Percentiles rank a stretch among this genome's conserved stretches.
These are phyloP conservation scores for Stereocaulon alpinum DNA, from an alignment of 495 filamentous ascomycete genomes.

Conservation along the genomic window DNA sequence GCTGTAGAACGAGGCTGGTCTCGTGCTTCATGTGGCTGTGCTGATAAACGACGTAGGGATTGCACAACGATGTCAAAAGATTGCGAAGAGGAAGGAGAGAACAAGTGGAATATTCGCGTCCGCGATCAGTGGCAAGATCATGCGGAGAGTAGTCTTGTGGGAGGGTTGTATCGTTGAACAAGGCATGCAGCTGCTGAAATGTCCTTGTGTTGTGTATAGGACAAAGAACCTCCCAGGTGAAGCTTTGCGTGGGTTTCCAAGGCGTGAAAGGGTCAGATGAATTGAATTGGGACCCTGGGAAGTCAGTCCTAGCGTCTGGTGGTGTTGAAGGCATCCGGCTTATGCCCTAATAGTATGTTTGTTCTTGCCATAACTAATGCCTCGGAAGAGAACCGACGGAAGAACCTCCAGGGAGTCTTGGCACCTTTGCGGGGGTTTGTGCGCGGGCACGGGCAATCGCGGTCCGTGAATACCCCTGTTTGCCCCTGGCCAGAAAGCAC, in stretches of 20 bases:
- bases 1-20: slow-evolving; percentile 6
- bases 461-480: not conserved
- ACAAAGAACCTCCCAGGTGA: too few species aligned
- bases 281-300: too few species aligned
- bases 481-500: not conserved
- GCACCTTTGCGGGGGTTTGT: not conserved
- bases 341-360: too few species aligned
- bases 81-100: not conserved
- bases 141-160: not conserved
- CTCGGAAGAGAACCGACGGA: too few species aligned
- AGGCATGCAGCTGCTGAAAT: not conserved
- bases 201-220: too few species aligned
- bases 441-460: not conserved
- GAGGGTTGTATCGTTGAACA: not conserved
- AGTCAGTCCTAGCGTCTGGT: too few species aligned
- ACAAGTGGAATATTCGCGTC: not conserved
- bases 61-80: not conserved
- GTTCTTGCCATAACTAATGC: too few species aligned
- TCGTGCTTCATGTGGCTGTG: slow-evolving; percentile 1
- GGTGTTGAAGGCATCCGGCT: too few species aligned
- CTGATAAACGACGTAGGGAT: not conserved
- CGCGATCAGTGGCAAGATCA: not conserved
- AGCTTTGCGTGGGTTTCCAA: too few species aligned
- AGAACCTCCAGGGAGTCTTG: not conserved
- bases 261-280: too few species aligned